Base-by-base conservation (phyloP, 2,329 filamentous ascomycete genomes). In the Trichophyton mentagrophytes region DNA sequence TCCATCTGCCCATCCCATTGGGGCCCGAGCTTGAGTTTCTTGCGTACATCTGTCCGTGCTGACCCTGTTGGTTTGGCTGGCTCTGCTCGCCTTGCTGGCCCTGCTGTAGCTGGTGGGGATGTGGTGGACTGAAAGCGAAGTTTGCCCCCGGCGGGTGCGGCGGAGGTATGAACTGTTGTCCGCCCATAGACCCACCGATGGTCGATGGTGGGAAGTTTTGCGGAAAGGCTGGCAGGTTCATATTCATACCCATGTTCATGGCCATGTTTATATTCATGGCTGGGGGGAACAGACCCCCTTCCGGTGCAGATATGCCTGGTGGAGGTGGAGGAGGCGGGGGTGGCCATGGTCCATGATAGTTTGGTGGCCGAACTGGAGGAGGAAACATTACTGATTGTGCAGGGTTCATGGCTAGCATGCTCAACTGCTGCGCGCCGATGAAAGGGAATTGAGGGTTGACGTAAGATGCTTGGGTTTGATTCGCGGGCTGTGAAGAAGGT, bases 311-410 rank as follows among this genome's bases (percentile, higher is more conserved):
- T 49, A 64, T 61, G 36, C 65, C 60, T 5, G 67, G 67, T 46
- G 69, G 69, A 51, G 71, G 71, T 56, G 72, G 71, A 30, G 68
- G 69, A 15, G 72, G 72, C 58, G 71, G 71, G 44, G 67, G 68
- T 33, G 72, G 72, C 72, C 73, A 75, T 9, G 66, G 59, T 13
- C 71, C 71, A 33, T 70, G 67, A 57, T 72, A 74, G 60, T 69
- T 70, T 36, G 69, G 67, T 15, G 69, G 69, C 57, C 71, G 68
- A 49, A 69, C 70, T 33, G 70, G 71, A 25, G 69, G 64, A 59
- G 60, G 64, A 38, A 58, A 61, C 60, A 66, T 62, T 60, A 47
- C 57, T 59, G 53, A 11, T 30, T 51, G 42, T 3, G 51, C 33
- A 33, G 22, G 42, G 36, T 58, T 42, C 13, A 30, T 44, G 56